Conservation (phyloP, 306 rosid genomes). For the Hippophae gyantsensis region DNA sequence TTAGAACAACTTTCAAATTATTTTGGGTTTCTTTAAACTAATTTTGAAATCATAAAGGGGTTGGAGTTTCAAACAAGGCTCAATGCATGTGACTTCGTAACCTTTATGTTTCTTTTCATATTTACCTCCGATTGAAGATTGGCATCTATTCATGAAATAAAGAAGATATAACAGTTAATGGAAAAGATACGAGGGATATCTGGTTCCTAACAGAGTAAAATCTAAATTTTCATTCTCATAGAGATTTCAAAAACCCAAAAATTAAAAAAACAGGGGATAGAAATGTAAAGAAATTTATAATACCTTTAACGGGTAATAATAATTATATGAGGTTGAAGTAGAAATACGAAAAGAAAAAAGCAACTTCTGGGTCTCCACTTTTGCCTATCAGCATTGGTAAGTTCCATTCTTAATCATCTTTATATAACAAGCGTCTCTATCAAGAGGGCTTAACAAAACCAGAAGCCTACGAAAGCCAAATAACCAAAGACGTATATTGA, state of each 20-base stretch:
- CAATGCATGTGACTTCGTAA: slow-evolving; percentile 48
- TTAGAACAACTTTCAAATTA: slow-evolving; percentile 1
- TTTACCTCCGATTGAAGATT: slow-evolving; percentile 35
- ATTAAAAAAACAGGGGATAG: background rate
- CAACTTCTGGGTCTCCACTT: slow-evolving; percentile 14
- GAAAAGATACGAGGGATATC: background rate
- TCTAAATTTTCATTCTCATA: background rate
- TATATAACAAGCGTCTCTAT: slow-evolving; percentile 13
- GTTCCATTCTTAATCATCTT: slow-evolving; percentile 25
- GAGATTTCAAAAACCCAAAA: background rate
- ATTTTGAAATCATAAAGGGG: slow-evolving; percentile 5
- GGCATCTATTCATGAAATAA: slow-evolving; percentile 36
- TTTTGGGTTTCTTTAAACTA: slow-evolving; percentile 1
- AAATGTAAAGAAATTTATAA: background rate
- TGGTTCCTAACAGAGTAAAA: background rate
- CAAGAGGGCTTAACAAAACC: background rate
- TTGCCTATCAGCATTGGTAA: slow-evolving; percentile 9
- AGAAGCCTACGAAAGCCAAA: background rate
- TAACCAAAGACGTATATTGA: background rate
- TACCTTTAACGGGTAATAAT: slow-evolving; percentile 13
- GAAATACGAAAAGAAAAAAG: slow-evolving; percentile 15
- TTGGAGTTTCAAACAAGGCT: slow-evolving; percentile 33
- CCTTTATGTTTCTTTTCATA: slow-evolving; percentile 17
- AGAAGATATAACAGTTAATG: slow-evolving; percentile 1
- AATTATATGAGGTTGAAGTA: background rate